These are phyloP conservation scores for Globisporangium recalcitrans DNA, from an alignment of 352 stramenopile genomes.

Conservation along the genomic window DNA sequence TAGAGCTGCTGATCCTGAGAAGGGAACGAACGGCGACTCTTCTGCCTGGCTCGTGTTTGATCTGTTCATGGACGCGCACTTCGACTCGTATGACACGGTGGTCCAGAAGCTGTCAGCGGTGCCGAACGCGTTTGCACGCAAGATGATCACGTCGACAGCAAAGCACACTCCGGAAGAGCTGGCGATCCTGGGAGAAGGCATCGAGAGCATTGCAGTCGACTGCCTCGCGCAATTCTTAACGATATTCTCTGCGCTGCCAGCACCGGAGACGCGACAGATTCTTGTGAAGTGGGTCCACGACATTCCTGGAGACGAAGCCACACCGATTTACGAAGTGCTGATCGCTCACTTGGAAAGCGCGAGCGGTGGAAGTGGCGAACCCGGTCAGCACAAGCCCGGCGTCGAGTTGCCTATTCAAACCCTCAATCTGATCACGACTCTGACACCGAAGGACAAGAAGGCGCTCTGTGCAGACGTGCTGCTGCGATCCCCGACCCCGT, in stretches of 20 bases:
- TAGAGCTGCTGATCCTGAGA: not conserved
- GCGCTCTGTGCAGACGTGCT: conserved; percentile 32
- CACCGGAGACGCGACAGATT: conserved; percentile 18
- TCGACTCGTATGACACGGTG: conserved; percentile 32
- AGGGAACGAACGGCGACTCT: not conserved
- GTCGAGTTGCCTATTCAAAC: conserved; percentile 17
- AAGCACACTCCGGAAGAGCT: conserved; percentile 32
- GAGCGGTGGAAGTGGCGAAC: conserved; percentile 1
- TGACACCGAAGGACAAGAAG: conserved; percentile 37
- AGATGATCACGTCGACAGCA: conserved; percentile 26
- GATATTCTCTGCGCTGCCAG: conserved; percentile 28
- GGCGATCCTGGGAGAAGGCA: conserved; percentile 28
- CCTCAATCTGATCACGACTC: conserved; percentile 34
- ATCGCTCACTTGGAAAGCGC: conserved; percentile 14
- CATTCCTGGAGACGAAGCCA: conserved; percentile 28
- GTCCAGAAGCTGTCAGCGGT: conserved; percentile 43
- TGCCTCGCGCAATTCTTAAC: conserved; percentile 33
- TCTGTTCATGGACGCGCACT: conserved; percentile 40
- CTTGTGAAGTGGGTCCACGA: conserved; percentile 44
- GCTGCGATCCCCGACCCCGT: not conserved
- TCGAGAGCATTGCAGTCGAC: conserved; percentile 25
- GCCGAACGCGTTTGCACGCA: conserved; percentile 13
- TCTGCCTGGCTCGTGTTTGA: conserved; percentile 27
- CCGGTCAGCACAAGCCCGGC: conserved; percentile 2
- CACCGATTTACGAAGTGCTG: conserved; percentile 39